Percentiles rank a stretch among this genome's conserved stretches.
These are phyloP conservation scores for Knufia petricola DNA, from an alignment of 2,329 filamentous ascomycete genomes.

Conservation along the genomic window DNA sequence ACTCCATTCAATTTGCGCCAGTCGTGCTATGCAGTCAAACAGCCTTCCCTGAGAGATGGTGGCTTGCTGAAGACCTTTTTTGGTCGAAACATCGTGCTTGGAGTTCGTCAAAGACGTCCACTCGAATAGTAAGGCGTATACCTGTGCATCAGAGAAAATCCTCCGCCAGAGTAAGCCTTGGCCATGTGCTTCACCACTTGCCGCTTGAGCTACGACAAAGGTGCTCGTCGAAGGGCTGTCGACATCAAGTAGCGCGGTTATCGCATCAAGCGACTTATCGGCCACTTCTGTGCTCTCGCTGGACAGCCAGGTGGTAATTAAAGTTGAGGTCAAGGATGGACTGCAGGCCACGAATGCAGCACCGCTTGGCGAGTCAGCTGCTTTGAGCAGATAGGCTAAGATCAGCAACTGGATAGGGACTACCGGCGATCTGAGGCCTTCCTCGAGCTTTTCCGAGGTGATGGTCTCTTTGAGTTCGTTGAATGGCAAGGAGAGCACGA, in stretches of 20 bases:
- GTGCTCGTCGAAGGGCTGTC: constrained; percentile 33
- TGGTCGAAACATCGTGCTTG: constrained; percentile 35
- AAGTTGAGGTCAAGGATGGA: constrained; percentile 43
- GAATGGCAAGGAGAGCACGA: constrained; percentile 42
- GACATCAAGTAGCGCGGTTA: constrained; percentile 44
- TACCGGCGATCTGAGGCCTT: constrained; percentile 43
- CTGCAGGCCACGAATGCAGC: constrained; percentile 50
- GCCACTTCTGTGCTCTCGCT: constrained; percentile 47
- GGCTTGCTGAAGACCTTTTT: constrained; percentile 36
- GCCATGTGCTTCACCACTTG: constrained; percentile 28
- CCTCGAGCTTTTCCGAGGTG: constrained; percentile 44
- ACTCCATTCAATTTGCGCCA: constrained; percentile 47
- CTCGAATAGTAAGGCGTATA: constrained; percentile 46
- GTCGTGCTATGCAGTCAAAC: constrained; percentile 47
- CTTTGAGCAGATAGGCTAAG: constrained; percentile 48
- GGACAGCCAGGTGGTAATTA: constrained; percentile 51
- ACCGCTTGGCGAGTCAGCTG: constrained; percentile 41
- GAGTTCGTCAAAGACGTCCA: constrained; percentile 32
- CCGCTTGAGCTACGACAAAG: constrained; percentile 20
- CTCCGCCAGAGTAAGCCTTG: constrained; percentile 53
- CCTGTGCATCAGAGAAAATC: constrained; percentile 50
- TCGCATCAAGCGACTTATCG: constrained; percentile 42
- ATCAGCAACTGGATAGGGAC: constrained; percentile 48
- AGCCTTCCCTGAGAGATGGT: constrained; percentile 53
- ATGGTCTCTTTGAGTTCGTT: constrained; percentile 39